Conservation (phyloP, 2,329 filamentous ascomycete species). For the Stachybotrys chlorohalonatus region DNA sequence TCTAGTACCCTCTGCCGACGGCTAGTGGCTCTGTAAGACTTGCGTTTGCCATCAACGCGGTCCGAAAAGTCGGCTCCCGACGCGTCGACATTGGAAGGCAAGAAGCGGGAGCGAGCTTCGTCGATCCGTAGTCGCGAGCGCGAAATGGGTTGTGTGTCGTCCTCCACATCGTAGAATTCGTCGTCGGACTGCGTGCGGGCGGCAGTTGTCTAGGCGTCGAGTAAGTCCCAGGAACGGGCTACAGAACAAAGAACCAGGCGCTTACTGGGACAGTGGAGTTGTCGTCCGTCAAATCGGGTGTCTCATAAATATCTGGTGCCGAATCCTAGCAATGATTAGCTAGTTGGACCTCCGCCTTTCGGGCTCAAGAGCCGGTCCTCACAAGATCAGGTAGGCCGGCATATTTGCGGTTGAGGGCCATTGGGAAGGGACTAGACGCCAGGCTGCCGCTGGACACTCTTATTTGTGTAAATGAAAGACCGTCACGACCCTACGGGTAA, state of each 20-base stretch:
- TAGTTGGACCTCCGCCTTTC: constrained; percentile 12
- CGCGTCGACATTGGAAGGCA: constrained; percentile 66
- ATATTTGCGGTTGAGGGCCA: constrained; percentile 76
- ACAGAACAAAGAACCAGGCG: constrained; percentile 3
- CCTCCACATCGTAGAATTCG: constrained; percentile 54
- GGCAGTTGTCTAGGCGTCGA: constrained; percentile 37
- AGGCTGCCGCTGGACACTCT: too few relatives aligned
- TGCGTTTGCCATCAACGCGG: constrained; percentile 71
- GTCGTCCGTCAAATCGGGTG: constrained; percentile 84
- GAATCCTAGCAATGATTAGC: constrained; percentile 52
- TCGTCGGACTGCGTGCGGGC: constrained; percentile 50
- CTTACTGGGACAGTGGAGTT: constrained; percentile 74
- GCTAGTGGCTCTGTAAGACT: constrained; percentile 71
- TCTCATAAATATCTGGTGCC: constrained; percentile 94
- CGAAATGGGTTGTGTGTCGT: constrained; percentile 60
- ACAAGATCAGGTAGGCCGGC: constrained; percentile 73
- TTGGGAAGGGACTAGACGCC: constrained; percentile 18
- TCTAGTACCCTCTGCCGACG: constrained; percentile 54
- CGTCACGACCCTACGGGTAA: too few relatives aligned
- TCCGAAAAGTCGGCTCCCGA: constrained; percentile 82
- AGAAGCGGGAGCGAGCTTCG: constrained; percentile 72
- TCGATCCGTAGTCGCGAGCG: constrained; percentile 67
- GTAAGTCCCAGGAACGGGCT: background rate
- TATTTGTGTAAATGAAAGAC: too few relatives aligned
- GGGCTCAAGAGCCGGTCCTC: constrained; percentile 13